phyloP scores from a whole-genome alignment of 257 asterid species.

The Solanum bukasovii region DNA sequence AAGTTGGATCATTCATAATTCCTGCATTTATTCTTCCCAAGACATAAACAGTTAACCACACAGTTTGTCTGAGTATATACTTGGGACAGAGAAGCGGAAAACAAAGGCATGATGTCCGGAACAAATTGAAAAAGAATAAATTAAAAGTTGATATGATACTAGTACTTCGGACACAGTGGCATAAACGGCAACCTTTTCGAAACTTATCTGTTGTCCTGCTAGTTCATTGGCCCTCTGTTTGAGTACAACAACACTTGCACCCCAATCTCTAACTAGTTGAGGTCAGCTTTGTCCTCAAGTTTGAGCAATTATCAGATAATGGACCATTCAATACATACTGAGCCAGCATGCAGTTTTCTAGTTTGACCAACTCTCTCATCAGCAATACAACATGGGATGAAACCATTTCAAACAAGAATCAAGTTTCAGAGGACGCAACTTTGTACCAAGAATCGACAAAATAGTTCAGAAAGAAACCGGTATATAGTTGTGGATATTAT shows the following conservation, averaged over 20 bases:
- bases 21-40: not conserved
- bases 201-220: not conserved
- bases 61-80: not conserved
- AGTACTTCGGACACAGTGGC: not conserved
- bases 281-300: not conserved
- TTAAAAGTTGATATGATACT: not conserved
- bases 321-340: not conserved
- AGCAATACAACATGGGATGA: not conserved
- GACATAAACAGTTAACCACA: not conserved
- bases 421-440: not conserved
- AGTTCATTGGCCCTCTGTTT: not conserved
- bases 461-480: not conserved
- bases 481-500: not conserved
- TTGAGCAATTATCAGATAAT: not conserved
- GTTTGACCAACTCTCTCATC: not conserved
- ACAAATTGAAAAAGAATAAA: not conserved
- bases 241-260: not conserved
- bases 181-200: not conserved
- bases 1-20: not conserved
- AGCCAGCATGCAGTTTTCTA: not conserved
- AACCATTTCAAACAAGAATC: not conserved
- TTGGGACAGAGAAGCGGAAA: not conserved
- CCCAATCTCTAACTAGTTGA: not conserved
- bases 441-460: not conserved
- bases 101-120: not conserved